Evolutionary conservation across 208 protist genomes (phyloP).

Genomic region (Leishmania major): DNA sequence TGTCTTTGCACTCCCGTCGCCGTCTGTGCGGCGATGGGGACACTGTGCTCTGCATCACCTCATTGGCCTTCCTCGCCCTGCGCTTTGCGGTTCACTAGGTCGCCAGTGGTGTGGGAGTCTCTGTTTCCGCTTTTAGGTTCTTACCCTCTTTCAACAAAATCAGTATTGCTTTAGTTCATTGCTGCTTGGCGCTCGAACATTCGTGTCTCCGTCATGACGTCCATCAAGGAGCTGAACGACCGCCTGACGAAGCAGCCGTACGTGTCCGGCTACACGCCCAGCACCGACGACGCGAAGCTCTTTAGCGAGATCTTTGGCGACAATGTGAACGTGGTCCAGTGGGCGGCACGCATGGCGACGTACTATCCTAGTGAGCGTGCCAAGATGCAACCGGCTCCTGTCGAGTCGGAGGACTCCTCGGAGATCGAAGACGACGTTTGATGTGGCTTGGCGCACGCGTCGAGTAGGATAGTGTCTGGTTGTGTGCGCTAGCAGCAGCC

Average conservation of each 20-base stretch:
- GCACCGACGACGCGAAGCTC: slow-evolving; percentile 49
- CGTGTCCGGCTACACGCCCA: slow-evolving; percentile 62
- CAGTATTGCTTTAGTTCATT: neutral
- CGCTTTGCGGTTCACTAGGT: neutral
- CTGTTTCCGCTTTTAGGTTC: neutral
- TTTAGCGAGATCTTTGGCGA: slow-evolving; percentile 59
- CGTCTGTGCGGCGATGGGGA: neutral
- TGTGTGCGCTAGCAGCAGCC: neutral
- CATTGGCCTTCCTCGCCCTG: neutral
- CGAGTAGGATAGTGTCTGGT: neutral
- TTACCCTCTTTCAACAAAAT: neutral
- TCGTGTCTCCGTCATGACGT: slow-evolving; percentile 11
- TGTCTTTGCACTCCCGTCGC: neutral
- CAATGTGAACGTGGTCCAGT: slow-evolving; percentile 60
- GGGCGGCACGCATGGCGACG: slow-evolving; percentile 69
- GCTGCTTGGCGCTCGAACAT: neutral
- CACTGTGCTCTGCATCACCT: neutral
- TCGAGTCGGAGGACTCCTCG: slow-evolving; percentile 15
- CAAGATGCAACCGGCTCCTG: slow-evolving; percentile 27
- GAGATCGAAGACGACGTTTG: slow-evolving; percentile 14
- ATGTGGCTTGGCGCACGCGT: neutral
- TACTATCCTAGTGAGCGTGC: slow-evolving; percentile 64
- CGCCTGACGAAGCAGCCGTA: slow-evolving; percentile 62
- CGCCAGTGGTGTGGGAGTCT: neutral
- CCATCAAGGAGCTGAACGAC: slow-evolving; percentile 66